Percentiles rank a stretch among this genome's conserved stretches.
These are phyloP conservation scores for Dimargaris cristalligena DNA, from an alignment of 192 early-diverging fungal genomes.

Conservation along the genomic window DNA sequence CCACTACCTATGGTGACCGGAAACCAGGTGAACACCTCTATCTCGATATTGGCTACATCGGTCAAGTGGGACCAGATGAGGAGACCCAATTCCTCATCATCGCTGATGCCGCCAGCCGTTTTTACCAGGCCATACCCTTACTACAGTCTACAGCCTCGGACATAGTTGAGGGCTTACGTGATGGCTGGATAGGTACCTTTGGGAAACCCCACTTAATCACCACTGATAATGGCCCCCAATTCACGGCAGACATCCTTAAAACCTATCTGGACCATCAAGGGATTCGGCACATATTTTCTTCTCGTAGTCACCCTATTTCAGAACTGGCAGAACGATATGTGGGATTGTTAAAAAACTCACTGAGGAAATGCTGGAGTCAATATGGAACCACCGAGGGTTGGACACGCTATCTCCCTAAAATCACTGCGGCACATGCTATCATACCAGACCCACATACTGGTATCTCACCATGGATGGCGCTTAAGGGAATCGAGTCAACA, in stretches of 20 bases:
- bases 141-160: background rate
- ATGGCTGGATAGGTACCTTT: conserved; percentile 11
- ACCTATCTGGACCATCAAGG: background rate
- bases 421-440: conserved; percentile 11
- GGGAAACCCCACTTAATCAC: conserved; percentile 9
- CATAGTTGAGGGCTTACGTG: background rate
- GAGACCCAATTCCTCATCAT: conserved; percentile 12
- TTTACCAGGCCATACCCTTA: conserved; percentile 12
- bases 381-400: background rate
- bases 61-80: background rate
- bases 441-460: too few relatives aligned
- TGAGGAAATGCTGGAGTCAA: conserved; percentile 9
- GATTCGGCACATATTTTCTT: conserved; percentile 7
- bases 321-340: conserved; percentile 15
- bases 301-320: conserved; percentile 13
- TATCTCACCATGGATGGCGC: background rate
- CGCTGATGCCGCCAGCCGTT: conserved; percentile 12
- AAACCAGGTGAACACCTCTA: conserved; percentile 14
- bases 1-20: conserved; percentile 8
- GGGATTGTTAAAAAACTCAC: conserved; percentile 14
- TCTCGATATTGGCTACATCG: conserved; percentile 15
- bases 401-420: conserved; percentile 11
- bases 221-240: conserved; percentile 16
- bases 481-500: background rate
- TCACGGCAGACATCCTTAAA: conserved; percentile 2